Conservation (phyloP, 495 filamentous ascomycete genomes). For the Melanomma pulvis-pyrius region DNA sequence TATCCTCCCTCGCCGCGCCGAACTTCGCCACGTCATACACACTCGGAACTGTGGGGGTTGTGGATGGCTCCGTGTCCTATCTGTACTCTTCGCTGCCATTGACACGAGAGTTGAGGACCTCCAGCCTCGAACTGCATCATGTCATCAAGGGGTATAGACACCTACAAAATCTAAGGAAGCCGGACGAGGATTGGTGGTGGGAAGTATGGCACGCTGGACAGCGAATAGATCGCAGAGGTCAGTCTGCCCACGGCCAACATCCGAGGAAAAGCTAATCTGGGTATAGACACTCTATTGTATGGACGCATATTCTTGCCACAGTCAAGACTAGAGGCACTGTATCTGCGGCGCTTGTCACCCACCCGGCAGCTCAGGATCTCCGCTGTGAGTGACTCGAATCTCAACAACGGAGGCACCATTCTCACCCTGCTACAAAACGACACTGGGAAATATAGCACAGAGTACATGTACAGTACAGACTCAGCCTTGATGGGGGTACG, state of each 20-base stretch:
- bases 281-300: constrained; percentile 72
- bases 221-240: constrained; percentile 47
- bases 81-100: constrained; percentile 83
- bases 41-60: constrained; percentile 77
- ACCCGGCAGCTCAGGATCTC: constrained; percentile 77
- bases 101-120: constrained; percentile 56
- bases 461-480: constrained; percentile 91
- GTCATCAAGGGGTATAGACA: constrained; percentile 73
- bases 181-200: constrained; percentile 54
- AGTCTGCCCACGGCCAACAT: constrained; percentile 9
- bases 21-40: constrained; percentile 92
- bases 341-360: constrained; percentile 78
- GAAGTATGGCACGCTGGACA: constrained; percentile 56
- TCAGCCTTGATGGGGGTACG: constrained; percentile 84
- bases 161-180: constrained; percentile 55
- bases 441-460: constrained; percentile 81
- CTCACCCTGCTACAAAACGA: constrained; percentile 86
- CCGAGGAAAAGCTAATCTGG: neutral
- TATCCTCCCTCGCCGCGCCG: constrained; percentile 87
- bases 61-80: constrained; percentile 90
- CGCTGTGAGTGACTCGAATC: constrained; percentile 74
- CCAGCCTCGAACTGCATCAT: constrained; percentile 62
- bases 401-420: constrained; percentile 74
- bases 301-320: constrained; percentile 85
- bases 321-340: constrained; percentile 83